Evolutionary conservation across 345 rosid genomes (phyloP).

Genomic region (Salix dunnii): DNA sequence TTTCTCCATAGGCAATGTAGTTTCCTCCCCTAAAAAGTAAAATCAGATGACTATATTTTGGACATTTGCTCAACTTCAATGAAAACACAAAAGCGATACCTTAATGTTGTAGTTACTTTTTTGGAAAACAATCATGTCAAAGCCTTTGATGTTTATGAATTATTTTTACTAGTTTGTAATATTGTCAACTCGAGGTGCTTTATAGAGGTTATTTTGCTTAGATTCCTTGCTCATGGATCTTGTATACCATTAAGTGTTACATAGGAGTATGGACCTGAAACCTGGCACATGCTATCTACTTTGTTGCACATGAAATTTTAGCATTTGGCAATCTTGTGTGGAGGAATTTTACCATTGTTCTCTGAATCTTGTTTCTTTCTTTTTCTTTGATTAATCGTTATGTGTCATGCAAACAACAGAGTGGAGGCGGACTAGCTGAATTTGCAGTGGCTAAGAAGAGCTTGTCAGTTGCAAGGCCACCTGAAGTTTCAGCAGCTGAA

Average conservation of each 20-base stretch:
- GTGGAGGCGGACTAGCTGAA: slow-evolving; percentile 29
- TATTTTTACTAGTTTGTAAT: not conserved
- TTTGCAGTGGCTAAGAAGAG: slow-evolving; percentile 5
- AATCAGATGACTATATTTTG: not conserved
- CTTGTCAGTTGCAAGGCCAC: slow-evolving; percentile 23
- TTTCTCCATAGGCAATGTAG: too few species aligned
- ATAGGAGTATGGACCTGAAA: not conserved
- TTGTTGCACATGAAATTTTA: not conserved
- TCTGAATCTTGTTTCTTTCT: too few species aligned
- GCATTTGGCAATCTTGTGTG: not conserved
- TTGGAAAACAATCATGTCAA: not conserved
- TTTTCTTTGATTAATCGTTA: too few species aligned
- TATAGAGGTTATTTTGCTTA: not conserved
- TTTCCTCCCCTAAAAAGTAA: not conserved
- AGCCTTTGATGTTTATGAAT: not conserved
- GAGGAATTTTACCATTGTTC: too few species aligned
- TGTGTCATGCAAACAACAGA: not conserved
- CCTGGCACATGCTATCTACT: not conserved
- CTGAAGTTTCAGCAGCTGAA: slow-evolving; percentile 21
- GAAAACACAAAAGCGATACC: not conserved
- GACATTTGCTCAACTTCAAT: not conserved
- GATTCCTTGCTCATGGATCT: not conserved
- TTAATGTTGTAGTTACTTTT: not conserved
- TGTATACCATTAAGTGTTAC: not conserved
- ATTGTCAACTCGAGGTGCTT: not conserved